Conservation (phyloP, 306 rosid species). For the Coriaria nepalensis region DNA sequence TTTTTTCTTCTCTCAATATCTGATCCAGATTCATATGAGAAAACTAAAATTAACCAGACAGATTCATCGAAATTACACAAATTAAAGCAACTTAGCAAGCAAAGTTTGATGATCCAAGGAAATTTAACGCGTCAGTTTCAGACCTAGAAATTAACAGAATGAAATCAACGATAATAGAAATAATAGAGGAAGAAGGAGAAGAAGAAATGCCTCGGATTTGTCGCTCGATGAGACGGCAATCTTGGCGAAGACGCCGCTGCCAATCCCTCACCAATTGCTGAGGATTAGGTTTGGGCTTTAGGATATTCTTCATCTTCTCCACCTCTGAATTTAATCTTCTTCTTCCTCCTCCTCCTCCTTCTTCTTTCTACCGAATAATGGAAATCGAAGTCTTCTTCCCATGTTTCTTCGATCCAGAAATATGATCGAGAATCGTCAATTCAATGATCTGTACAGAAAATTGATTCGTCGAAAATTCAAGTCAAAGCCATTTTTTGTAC, state of each 20-base stretch:
- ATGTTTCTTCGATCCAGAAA: no score
- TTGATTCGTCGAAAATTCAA: no score
- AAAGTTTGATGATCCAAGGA: no score
- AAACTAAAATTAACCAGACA: conserved; percentile 8
- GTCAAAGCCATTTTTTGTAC: no score
- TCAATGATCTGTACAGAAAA: no score
- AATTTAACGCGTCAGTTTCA: no score
- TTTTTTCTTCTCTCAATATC: conserved; percentile 84
- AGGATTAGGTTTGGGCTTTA: conserved; percentile 65
- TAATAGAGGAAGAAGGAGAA: conserved; percentile 6
- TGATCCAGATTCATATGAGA: conserved; percentile 2
- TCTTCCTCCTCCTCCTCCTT: background rate
- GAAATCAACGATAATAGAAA: background rate
- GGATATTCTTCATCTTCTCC: conserved; percentile 65
- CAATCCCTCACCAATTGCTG: conserved; percentile 65
- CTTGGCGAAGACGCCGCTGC: conserved; percentile 91
- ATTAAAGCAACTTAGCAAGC: no score
- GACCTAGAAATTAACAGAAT: no score
- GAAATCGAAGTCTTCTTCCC: no score
- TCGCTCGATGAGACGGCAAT: conserved; percentile 81
- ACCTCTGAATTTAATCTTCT: conserved; percentile 5
- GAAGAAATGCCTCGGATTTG: conserved; percentile 60
- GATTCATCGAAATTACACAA: background rate
- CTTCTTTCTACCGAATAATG: background rate
- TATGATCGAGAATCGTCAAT: no score